phyloP scores from a whole-genome alignment of 2,329 filamentous ascomycete species.

The Fusarium sp. region DNA sequence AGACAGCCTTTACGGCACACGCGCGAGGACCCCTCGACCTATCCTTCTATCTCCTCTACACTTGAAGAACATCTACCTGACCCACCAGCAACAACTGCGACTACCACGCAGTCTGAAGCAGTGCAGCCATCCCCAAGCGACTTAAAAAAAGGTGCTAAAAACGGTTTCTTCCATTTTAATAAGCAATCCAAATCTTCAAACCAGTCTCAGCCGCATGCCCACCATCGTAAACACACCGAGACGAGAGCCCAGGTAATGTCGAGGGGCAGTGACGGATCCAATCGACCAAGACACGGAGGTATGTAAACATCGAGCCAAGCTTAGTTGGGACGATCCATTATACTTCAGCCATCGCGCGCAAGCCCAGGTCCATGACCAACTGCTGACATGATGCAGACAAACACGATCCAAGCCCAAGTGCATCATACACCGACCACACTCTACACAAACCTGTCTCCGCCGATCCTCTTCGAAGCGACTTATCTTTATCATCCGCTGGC shows the following conservation, averaged over 20 bases:
- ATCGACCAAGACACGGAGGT: conserved; percentile 49
- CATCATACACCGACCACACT: conserved; percentile 47
- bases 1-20: conserved; percentile 45
- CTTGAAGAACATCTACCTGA: conserved; percentile 39
- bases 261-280: conserved; percentile 51
- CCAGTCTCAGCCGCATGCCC: conserved; percentile 43
- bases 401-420: conserved; percentile 35
- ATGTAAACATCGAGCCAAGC: conserved; percentile 43
- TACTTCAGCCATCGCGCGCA: conserved; percentile 32
- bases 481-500: conserved; percentile 62
- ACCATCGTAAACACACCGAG: conserved; percentile 49
- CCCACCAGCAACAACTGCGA: conserved; percentile 36
- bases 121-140: conserved; percentile 47
- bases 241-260: conserved; percentile 54
- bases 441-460: conserved; percentile 55
- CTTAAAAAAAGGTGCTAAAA: conserved; percentile 59
- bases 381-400: conserved; percentile 40
- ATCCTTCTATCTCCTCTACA: conserved; percentile 46
- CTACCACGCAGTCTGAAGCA: conserved; percentile 19
- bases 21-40: conserved; percentile 42
- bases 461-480: conserved; percentile 62
- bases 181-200: conserved; percentile 59
- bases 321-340: conserved; percentile 27
- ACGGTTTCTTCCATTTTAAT: conserved; percentile 64
- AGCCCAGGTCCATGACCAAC: conserved; percentile 20